Evolutionary conservation across 257 asterid genomes (phyloP).

Genomic region (Paulownia fortunei): DNA sequence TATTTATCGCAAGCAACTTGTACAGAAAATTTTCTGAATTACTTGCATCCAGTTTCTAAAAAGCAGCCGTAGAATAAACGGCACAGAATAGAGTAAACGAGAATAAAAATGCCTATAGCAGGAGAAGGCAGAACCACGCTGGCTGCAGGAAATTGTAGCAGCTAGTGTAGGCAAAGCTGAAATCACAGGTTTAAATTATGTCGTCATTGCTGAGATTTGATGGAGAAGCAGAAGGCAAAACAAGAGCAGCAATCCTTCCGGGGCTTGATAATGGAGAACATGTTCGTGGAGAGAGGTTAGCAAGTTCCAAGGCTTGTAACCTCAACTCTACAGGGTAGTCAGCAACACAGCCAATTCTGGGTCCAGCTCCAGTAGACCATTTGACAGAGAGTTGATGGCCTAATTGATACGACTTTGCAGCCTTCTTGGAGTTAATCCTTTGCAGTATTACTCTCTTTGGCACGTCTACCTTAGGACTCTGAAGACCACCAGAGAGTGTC

Average conservation of each 20-base stretch:
- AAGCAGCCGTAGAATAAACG: neutral
- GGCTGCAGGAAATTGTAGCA: neutral
- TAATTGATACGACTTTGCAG: too few relatives aligned
- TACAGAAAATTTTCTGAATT: neutral
- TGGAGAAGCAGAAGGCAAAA: conserved; percentile 39
- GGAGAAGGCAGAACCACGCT: too few relatives aligned
- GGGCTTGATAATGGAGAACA: conserved; percentile 38
- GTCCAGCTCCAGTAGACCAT: too few relatives aligned
- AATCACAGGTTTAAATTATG: neutral
- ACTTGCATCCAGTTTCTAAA: neutral
- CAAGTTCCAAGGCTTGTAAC: conserved; percentile 65
- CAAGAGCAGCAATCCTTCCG: conserved; percentile 18
- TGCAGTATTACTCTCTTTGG: conserved; percentile 52
- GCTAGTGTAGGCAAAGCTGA: neutral
- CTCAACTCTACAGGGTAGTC: conserved; percentile 65
- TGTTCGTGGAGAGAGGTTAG: conserved; percentile 57
- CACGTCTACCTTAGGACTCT: conserved; percentile 59
- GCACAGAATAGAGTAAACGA: too few relatives aligned
- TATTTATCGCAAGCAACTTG: too few relatives aligned
- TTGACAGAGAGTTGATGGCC: too few relatives aligned
- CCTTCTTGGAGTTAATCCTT: too few relatives aligned
- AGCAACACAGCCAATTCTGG: too few relatives aligned
- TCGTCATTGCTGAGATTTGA: conserved; percentile 17
- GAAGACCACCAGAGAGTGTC: conserved; percentile 71
- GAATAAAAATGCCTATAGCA: too few relatives aligned